These are phyloP conservation scores for Dactylellina parvicollis DNA, from an alignment of 2,329 filamentous ascomycete species.

Conservation along the genomic window DNA sequence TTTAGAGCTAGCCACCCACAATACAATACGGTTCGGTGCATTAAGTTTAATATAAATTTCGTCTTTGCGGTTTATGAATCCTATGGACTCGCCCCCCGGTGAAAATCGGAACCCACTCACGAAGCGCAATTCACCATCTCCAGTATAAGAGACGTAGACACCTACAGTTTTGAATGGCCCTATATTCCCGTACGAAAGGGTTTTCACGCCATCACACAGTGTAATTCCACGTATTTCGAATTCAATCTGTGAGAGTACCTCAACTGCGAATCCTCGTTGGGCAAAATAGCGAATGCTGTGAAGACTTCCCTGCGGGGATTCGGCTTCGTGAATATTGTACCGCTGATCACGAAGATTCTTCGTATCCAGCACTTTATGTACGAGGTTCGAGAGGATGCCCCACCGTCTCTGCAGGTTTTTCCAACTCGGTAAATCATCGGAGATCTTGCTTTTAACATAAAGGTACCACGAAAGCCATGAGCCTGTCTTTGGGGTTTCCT, in stretches of 20 bases:
- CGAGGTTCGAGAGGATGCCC: neutral
- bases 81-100: constrained; percentile 12
- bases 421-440: neutral
- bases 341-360: neutral
- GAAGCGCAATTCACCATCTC: constrained; percentile 23
- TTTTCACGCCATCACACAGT: constrained; percentile 2
- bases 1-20: constrained; percentile 21
- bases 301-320: neutral
- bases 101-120: constrained; percentile 33
- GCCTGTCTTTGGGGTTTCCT: neutral
- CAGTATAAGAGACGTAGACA: constrained; percentile 21
- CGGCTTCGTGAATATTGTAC: constrained; percentile 2
- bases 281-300: too few relatives aligned
- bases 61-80: constrained; percentile 19
- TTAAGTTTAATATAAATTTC: constrained; percentile 5
- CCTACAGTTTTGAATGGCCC: constrained; percentile 1
- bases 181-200: neutral
- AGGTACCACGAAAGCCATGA: constrained; percentile 18
- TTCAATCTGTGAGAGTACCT: neutral
- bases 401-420: constrained; percentile 27
- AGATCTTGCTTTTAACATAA: constrained; percentile 1
- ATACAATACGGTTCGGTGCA: neutral
- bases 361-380: constrained; percentile 17
- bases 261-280: neutral
- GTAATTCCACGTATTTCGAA: neutral